A percentile compares a stretch with the other conserved stretches of the same genome.
Evolutionary conservation across 495 filamentous ascomycete species (phyloP).

Genomic region (Neurospora hispaniola): DNA sequence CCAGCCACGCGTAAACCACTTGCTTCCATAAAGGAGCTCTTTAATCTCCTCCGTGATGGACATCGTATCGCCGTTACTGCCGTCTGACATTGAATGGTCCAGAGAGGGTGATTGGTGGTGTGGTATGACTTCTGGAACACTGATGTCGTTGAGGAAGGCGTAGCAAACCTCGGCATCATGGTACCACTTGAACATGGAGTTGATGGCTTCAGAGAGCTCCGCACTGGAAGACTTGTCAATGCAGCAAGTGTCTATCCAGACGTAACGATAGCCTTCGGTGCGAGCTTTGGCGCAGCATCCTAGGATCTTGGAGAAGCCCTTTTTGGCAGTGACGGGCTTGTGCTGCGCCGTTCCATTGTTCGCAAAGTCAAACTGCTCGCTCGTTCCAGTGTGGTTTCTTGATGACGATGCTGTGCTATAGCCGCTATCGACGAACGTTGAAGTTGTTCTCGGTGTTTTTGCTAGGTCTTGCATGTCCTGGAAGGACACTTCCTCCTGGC

Average conservation of each 20-base stretch:
- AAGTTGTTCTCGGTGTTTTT: not conserved
- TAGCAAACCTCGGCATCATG: constrained; percentile 20
- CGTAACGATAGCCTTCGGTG: constrained; percentile 15
- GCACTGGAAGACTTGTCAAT: constrained; percentile 26
- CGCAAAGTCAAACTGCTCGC: not conserved
- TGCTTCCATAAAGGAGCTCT: not conserved
- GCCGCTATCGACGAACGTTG: not conserved
- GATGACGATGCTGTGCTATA: not conserved
- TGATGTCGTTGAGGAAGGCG: constrained; percentile 21
- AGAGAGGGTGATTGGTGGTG: not conserved
- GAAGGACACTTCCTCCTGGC: constrained; percentile 19
- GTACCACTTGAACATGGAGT: constrained; percentile 20
- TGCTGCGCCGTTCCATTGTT: not conserved
- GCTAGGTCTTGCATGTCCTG: constrained; percentile 5
- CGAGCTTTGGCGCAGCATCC: constrained; percentile 1
- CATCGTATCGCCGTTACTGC: not conserved
- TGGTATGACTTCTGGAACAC: not conserved
- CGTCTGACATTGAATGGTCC: constrained; percentile 14
- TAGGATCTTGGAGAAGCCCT: constrained; percentile 10
- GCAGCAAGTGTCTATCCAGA: constrained; percentile 34
- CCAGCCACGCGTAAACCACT: constrained; percentile 34
- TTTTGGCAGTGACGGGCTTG: not conserved
- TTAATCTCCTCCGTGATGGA: not conserved
- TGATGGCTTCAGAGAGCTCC: constrained; percentile 21
- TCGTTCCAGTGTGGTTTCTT: not conserved